phyloP scores from a whole-genome alignment of 1,139 yeast species.

The Protomyces gravidus region DNA sequence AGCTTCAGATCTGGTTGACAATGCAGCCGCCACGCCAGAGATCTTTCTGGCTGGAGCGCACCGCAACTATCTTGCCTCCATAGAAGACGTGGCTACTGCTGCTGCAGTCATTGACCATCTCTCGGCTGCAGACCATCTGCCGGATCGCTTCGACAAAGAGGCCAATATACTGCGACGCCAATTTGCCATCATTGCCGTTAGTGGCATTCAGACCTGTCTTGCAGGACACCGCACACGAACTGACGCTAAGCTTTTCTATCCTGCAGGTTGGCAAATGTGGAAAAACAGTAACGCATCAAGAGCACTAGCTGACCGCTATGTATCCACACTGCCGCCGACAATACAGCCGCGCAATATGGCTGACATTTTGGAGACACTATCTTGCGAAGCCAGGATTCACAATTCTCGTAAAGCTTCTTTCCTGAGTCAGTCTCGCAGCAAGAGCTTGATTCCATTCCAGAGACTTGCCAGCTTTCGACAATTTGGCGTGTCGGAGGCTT shows the following conservation, averaged over 20 bases:
- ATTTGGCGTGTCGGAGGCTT: background rate
- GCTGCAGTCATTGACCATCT: conserved; percentile 11
- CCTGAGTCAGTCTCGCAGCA: background rate
- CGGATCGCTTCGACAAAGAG: background rate
- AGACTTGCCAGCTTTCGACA: background rate
- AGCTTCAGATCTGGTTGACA: conserved; percentile 11
- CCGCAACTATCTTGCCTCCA: conserved; percentile 26
- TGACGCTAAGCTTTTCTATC: background rate
- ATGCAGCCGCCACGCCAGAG: conserved; percentile 9
- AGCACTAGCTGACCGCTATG: background rate
- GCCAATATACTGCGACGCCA: background rate
- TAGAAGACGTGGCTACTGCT: background rate
- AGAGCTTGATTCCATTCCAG: background rate
- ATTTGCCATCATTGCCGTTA: background rate
- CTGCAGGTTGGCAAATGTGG: background rate
- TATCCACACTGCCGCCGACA: background rate
- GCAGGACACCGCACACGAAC: background rate
- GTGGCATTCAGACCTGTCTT: background rate
- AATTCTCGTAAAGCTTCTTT: background rate
- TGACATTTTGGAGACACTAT: background rate
- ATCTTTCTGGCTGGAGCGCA: conserved; percentile 25
- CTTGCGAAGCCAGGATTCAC: background rate
- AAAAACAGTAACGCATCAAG: background rate
- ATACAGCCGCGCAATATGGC: background rate
- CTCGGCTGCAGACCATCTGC: conserved; percentile 10